Percentiles rank a stretch among this genome's conserved stretches.
Evolutionary conservation across 139 green algal genomes (phyloP).

Genomic region (Mesotaenium endlicherianum): DNA sequence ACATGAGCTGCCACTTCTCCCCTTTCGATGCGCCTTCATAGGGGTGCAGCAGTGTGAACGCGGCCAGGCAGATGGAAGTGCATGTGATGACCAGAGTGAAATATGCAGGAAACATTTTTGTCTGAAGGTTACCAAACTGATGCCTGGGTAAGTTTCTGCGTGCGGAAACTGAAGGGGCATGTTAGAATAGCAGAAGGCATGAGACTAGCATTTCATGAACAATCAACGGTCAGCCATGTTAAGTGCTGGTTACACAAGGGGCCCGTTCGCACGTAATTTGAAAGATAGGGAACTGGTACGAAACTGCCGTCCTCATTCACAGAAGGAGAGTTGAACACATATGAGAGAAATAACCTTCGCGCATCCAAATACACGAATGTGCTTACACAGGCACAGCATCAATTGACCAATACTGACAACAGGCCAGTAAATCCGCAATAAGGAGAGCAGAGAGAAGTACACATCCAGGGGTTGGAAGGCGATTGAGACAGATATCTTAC

Average conservation of each 20-base stretch:
- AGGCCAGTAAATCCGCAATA: background rate
- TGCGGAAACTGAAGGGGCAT: background rate
- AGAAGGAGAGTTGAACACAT: background rate
- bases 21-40: background rate
- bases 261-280: background rate
- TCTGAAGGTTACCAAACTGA: slow-evolving; percentile 43
- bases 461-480: too few species aligned
- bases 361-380: background rate
- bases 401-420: background rate
- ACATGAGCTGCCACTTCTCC: background rate
- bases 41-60: slow-evolving; percentile 18
- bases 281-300: background rate
- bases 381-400: background rate
- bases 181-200: background rate
- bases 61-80: background rate
- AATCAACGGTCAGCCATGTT: background rate
- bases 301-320: background rate
- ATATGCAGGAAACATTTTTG: slow-evolving; percentile 47
- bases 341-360: background rate
- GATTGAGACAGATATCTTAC: background rate
- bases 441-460: background rate
- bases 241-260: background rate
- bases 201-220: background rate
- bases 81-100: slow-evolving; percentile 8
- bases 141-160: slow-evolving; percentile 37